Evolutionary conservation across 805 yeast species (phyloP).

Genomic region (Yamadazyma paraphyllophila): DNA sequence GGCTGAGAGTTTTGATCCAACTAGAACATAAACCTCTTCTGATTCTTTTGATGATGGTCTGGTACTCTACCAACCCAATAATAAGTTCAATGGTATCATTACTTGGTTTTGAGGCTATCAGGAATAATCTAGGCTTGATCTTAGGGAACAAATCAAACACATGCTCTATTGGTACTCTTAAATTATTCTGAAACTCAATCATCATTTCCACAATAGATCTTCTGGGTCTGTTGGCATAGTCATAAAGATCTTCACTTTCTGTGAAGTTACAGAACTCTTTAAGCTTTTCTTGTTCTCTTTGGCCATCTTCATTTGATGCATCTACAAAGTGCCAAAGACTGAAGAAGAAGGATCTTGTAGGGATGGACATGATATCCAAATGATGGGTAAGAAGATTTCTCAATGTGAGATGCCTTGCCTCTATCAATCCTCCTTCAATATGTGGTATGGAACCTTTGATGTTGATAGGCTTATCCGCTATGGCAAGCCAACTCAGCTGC

Average conservation of each 20-base stretch:
- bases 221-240: constrained; percentile 92
- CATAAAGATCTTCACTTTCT: constrained; percentile 77
- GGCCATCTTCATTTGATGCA: constrained; percentile 50
- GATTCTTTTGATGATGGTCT: constrained; percentile 70
- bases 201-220: constrained; percentile 82
- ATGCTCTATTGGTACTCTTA: constrained; percentile 73
- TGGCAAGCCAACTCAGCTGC: constrained; percentile 67
- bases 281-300: constrained; percentile 72
- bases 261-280: constrained; percentile 69
- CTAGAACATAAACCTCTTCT: constrained; percentile 82
- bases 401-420: constrained; percentile 53
- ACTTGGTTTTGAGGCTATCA: constrained; percentile 68
- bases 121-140: constrained; percentile 78
- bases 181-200: constrained; percentile 69
- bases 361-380: constrained; percentile 78
- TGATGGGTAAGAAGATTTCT: constrained; percentile 74
- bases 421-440: constrained; percentile 61
- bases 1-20: constrained; percentile 57
- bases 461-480: constrained; percentile 60
- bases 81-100: constrained; percentile 56
- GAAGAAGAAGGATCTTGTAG: constrained; percentile 79
- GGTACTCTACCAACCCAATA: constrained; percentile 82
- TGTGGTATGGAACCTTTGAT: constrained; percentile 36
- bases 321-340: constrained; percentile 65
- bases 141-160: constrained; percentile 75